Conservation (phyloP, 805 yeast genomes). For the Kregervanrija delftensis region DNA sequence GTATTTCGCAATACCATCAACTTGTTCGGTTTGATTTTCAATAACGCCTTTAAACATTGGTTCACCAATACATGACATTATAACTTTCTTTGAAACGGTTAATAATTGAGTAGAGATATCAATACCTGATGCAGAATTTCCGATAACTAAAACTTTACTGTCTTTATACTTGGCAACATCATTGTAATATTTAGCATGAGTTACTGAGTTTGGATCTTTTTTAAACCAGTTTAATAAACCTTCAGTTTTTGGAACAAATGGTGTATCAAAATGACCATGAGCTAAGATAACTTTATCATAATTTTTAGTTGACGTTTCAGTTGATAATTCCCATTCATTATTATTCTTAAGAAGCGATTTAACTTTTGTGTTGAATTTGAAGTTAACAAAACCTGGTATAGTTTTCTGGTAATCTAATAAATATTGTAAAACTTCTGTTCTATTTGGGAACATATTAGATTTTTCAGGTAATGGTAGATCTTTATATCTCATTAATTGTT, state of each 20-base stretch:
- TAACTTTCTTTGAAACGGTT: conserved; percentile 23
- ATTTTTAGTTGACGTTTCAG: conserved; percentile 3
- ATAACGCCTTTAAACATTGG: conserved; percentile 24
- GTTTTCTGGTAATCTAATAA: conserved; percentile 46
- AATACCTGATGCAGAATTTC: conserved; percentile 64
- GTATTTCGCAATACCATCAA: conserved; percentile 21
- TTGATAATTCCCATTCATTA: conserved; percentile 22
- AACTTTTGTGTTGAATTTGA: conserved; percentile 38
- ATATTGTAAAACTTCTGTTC: conserved; percentile 57
- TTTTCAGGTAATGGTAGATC: conserved; percentile 27
- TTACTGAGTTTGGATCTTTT: conserved; percentile 25
- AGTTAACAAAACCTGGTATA: conserved; percentile 31
- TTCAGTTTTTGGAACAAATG: conserved; percentile 36
- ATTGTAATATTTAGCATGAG: conserved; percentile 41
- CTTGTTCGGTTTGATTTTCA: conserved; percentile 18
- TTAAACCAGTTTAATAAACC: conserved; percentile 33
- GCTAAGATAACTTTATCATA: conserved; percentile 36
- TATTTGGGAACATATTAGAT: conserved; percentile 48
- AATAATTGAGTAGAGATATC: conserved; percentile 38
- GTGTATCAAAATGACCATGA: conserved; percentile 42
- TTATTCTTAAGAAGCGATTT: conserved; percentile 29
- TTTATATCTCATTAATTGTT: conserved; percentile 26
- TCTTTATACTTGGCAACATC: conserved; percentile 26
- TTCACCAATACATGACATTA: conserved; percentile 24
- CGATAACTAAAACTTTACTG: conserved; percentile 30